phyloP scores from a whole-genome alignment of 805 yeast genomes.

The Maudiozyma bulderi region DNA sequence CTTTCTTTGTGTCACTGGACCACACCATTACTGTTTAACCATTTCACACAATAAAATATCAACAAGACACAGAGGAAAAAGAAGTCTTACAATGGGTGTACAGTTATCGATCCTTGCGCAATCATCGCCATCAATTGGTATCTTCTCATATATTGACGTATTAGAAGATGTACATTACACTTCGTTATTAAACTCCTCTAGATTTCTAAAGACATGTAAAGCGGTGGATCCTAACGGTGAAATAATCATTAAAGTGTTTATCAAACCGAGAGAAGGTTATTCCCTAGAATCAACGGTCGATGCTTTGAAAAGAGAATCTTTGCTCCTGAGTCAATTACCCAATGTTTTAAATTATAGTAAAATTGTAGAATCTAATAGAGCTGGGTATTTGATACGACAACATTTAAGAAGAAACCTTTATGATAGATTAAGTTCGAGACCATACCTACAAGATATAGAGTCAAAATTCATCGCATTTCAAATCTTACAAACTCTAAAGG shows the following conservation, averaged over 20 bases:
- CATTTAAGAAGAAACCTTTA: constrained; percentile 70
- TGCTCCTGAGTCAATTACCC: constrained; percentile 38
- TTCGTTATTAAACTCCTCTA: constrained; percentile 64
- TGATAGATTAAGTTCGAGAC: constrained; percentile 79
- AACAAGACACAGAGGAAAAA: too few species aligned
- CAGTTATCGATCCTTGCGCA: constrained; percentile 80
- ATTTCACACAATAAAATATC: too few species aligned
- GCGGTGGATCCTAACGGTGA: constrained; percentile 68
- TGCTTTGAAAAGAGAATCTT: constrained; percentile 28
- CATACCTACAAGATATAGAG: constrained; percentile 74
- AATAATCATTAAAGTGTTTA: constrained; percentile 69
- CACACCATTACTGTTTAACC: too few species aligned
- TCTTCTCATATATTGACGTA: constrained; percentile 81
- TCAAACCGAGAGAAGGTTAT: constrained; percentile 47
- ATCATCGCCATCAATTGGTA: constrained; percentile 83
- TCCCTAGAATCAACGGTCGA: constrained; percentile 20
- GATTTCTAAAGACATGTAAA: constrained; percentile 78
- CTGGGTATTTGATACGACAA: constrained; percentile 84
- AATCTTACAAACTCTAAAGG: constrained; percentile 49
- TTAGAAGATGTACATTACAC: constrained; percentile 67
- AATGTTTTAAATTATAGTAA: constrained; percentile 64
- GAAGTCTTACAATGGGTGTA: constrained; percentile 66
- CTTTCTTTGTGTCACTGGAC: background rate
- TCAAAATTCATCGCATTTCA: constrained; percentile 81
- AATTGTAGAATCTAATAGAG: constrained; percentile 79